Base-by-base conservation (phyloP, 2,329 filamentous ascomycete species). In the Colletotrichum echinochloae region DNA sequence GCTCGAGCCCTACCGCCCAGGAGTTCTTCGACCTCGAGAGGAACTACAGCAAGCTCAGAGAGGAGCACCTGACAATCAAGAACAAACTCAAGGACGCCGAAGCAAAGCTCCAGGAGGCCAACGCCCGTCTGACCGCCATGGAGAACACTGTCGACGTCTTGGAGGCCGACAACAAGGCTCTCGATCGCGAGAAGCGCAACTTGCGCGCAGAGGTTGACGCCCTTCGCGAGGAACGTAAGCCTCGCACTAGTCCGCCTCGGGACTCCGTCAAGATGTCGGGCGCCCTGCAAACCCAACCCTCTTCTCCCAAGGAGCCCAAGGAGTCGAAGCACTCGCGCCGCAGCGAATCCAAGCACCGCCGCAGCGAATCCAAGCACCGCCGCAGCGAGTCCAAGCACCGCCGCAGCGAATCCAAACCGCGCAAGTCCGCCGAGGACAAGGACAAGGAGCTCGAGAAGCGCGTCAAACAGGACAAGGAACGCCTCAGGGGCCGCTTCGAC, bases 401-500 rank as follows among this genome's bases (percentile, higher is more conserved):
- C 73, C 78, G 72, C 26, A 78, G 78, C 71, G 79, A 78, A 74
- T 78, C 60, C 72, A 74, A 41, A 74, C 73, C 70, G 14, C 64
- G 68, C 20, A 77, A 77, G 70, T 75, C 78, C 54, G 70, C 72
- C 28, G 60, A 60, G 23, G 68, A 67, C 23, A 73, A 60, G 23
- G 68, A 67, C 23, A 73, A 73, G 28, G 61, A 62, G 54, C 71
- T 65, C 20, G 76, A 77, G 41, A 66, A 57, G 56, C 68, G 60
- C n/a, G 73, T 76, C 66, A 76, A 77, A 65, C 77, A 75, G 37
- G 78, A 79, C 61, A 80, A 80, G 73, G 79, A 80, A 56, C 80
- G 81, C 20, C 77, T 83, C 62, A 78, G 78, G 37, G 76, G 76
- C 65, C 79, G 81, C 35, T 82, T 83, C 71, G 81, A 81, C 39